Percentiles rank a stretch among this genome's conserved stretches.
phyloP scores from a whole-genome alignment of 2,329 filamentous ascomycete species.

The Talaromyces rugulosus region DNA sequence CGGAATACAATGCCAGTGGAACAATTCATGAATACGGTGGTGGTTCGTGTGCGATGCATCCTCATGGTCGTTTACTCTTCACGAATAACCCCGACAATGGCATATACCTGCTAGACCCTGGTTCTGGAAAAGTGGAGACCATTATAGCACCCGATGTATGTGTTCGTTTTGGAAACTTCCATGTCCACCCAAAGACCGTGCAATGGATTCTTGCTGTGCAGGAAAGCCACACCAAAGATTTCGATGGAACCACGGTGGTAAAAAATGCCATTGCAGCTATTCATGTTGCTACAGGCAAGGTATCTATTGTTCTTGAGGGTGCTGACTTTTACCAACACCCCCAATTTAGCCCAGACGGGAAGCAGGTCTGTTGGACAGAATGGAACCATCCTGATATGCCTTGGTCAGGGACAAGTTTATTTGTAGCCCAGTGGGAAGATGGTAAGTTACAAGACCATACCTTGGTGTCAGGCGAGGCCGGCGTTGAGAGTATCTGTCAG shows the following conservation, averaged over 20 bases:
- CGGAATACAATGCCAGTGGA: slow-evolving; percentile 41
- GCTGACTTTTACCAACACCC: slow-evolving; percentile 54
- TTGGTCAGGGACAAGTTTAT: slow-evolving; percentile 46
- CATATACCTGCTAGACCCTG: slow-evolving; percentile 42
- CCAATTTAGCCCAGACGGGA: slow-evolving; percentile 46
- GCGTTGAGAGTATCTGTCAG: slow-evolving; percentile 45
- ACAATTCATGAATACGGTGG: slow-evolving; percentile 55
- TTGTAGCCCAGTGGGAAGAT: slow-evolving; percentile 42
- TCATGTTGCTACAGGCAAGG: slow-evolving; percentile 18
- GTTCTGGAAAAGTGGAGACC: slow-evolving; percentile 28
- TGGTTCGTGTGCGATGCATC: slow-evolving; percentile 35
- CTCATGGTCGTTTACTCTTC: slow-evolving; percentile 43
- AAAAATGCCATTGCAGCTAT: slow-evolving; percentile 24
- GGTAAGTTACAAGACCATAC: slow-evolving; percentile 26
- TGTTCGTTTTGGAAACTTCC: slow-evolving; percentile 47
- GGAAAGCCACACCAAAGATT: slow-evolving; percentile 19
- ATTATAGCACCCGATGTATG: slow-evolving; percentile 24
- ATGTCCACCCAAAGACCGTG: slow-evolving; percentile 31
- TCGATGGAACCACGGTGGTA: background rate
- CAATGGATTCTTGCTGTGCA: slow-evolving; percentile 47
- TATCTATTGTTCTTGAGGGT: slow-evolving; percentile 37
- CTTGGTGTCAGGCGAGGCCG: slow-evolving; percentile 40
- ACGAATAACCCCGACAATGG: slow-evolving; percentile 40
- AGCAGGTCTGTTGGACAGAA: slow-evolving; percentile 49
- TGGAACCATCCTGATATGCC: slow-evolving; percentile 56